These are phyloP conservation scores for Penicillium soppii DNA, from an alignment of 495 filamentous ascomycete genomes.

Conservation along the genomic window DNA sequence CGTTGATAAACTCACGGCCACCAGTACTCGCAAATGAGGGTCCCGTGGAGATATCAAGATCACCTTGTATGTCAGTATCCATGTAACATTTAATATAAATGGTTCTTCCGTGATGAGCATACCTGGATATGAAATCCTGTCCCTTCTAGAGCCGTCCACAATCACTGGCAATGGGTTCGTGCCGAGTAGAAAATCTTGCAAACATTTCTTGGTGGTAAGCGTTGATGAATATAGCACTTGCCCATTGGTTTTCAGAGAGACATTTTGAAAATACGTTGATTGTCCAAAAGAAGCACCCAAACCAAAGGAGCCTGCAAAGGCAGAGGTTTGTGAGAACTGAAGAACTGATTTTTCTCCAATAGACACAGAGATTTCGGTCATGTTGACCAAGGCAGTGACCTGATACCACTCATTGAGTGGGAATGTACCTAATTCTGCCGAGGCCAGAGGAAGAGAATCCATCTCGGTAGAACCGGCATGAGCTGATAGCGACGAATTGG, in stretches of 20 bases:
- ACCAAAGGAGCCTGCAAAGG: constrained; percentile 19
- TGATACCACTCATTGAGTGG: constrained; percentile 14
- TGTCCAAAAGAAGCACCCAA: constrained; percentile 19
- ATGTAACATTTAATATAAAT: no score
- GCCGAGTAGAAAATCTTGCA: constrained; percentile 14
- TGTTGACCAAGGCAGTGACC: constrained; percentile 13
- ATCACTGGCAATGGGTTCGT: constrained; percentile 17
- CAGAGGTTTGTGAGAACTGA: constrained; percentile 13
- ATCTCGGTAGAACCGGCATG: constrained; percentile 1
- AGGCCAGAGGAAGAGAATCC: not conserved
- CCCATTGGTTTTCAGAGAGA: constrained; percentile 11
- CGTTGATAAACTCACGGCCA: constrained; percentile 16
- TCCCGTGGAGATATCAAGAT: constrained; percentile 15
- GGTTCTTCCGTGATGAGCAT: no score
- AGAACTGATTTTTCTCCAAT: constrained; percentile 12
- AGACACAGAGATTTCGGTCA: constrained; percentile 9
- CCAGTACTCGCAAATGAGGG: constrained; percentile 17
- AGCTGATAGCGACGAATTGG: constrained; percentile 13
- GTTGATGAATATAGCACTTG: constrained; percentile 13
- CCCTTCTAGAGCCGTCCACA: constrained; percentile 22
- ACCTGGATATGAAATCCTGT: constrained; percentile 22
- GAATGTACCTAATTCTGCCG: constrained; percentile 8
- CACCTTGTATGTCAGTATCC: no score
- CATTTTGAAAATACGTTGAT: constrained; percentile 15
- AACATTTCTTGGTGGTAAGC: constrained; percentile 14